Base-by-base conservation (phyloP, 2,329 filamentous ascomycete genomes). In the Bipolaris cookei region DNA sequence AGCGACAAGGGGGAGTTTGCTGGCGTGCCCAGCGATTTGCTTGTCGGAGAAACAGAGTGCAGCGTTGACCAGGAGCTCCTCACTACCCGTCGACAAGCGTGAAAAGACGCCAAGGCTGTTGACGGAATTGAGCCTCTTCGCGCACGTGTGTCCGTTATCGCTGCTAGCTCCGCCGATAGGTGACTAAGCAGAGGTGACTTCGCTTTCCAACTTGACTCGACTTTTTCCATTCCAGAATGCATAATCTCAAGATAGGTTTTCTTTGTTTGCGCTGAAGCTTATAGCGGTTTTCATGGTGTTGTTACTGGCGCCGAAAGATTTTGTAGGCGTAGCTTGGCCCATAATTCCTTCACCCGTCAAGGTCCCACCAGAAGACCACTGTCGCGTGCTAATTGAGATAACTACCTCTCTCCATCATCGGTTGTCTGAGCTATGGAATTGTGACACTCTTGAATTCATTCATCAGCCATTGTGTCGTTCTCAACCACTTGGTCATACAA, bases 1-100 rank as follows among this genome's bases (percentile, higher is more conserved):
- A 66, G 65, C 63, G 50, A 59, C 57, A 49, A 61, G 46, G 53
- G 50, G 35, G 51, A 23, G 60, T 58, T 59, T 67, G 66, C 61
- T 64, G 66, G 65, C 57, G 67, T 57, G 50, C 59, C 51, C 47
- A 50, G 55, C 56, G 49, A 59, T 59, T 56, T 66, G 65, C 63
- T 57, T 62, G 58, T 56, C 55, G 21, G 30, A 38, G 43, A 37
- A 37, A 41, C 35, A 39, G 52, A 28, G 58, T 54, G 62, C 46
- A 58, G 44, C 54, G 55, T 50, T 56, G 54, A 56, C 53, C 52
- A 58, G 58, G 43, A 63, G 58, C 56, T 59, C 54, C 49, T 57
- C 54, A 57, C 50, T 54, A 53, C 45, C 32, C 34, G 32, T 41
- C 28, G 47, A 56, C 56, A 58, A 14, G 55, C 55, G 55, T 51